A percentile compares a stretch with the other conserved stretches of the same genome.
phyloP scores from a whole-genome alignment of 306 rosid species.

The Ormosia emarginata region DNA sequence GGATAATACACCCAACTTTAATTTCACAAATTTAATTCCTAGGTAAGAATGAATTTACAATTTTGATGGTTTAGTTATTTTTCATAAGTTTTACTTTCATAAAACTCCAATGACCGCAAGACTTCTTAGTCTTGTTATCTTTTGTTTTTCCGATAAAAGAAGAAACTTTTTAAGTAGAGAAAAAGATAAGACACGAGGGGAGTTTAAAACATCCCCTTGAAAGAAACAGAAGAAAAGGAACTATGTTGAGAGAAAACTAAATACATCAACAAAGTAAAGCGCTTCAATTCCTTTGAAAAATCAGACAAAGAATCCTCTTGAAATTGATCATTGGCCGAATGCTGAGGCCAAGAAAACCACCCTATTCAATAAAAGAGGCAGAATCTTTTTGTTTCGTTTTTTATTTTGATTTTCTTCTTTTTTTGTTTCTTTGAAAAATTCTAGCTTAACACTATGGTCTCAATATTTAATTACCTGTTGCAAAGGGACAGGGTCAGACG shows the following conservation, averaged over 20 bases:
- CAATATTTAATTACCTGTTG: neutral
- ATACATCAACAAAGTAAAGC: neutral
- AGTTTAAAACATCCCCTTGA: too few species aligned
- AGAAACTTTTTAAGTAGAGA: too few species aligned
- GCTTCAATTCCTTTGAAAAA: neutral
- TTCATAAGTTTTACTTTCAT: neutral
- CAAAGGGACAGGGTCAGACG: too few species aligned
- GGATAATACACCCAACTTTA: neutral
- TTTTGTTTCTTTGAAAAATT: too few species aligned
- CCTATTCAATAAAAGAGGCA: neutral
- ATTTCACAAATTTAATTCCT: neutral
- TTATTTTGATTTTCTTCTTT: too few species aligned
- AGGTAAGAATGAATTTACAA: too few species aligned
- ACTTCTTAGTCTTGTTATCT: too few species aligned
- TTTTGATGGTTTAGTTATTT: too few species aligned
- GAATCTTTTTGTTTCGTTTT: neutral
- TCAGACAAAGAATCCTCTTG: neutral
- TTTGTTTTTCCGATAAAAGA: too few species aligned
- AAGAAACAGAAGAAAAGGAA: neutral
- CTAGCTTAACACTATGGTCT: neutral
- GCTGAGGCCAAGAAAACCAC: neutral
- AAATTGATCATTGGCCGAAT: neutral
- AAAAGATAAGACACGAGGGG: too few species aligned
- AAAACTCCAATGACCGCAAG: neutral
- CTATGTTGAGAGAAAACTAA: neutral